Evolutionary conservation across 1,284 basidiomycete genomes (phyloP).

Genomic region (Ceratobasidium theobromae): DNA sequence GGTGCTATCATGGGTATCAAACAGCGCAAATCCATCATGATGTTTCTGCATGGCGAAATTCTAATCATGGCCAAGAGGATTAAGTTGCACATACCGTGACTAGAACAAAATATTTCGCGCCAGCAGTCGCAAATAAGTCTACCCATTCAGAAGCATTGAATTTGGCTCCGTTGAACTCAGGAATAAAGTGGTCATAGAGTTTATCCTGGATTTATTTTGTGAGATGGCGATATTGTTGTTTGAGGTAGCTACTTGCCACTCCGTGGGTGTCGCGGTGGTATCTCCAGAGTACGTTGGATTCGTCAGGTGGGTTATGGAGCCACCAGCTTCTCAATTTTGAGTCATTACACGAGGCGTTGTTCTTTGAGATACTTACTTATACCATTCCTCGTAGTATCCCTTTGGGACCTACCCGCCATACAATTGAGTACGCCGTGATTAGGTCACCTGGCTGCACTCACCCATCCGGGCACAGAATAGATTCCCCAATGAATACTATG

Average conservation of each 20-base stretch:
- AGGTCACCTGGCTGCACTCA: background rate
- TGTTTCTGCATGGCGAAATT: slow-evolving; percentile 39
- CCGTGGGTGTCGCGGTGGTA: slow-evolving; percentile 57
- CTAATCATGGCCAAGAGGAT: background rate
- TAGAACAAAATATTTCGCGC: slow-evolving; percentile 63
- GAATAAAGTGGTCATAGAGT: slow-evolving; percentile 60
- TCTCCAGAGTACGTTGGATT: slow-evolving; percentile 42
- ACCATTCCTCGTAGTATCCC: slow-evolving; percentile 58
- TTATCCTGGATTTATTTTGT: slow-evolving; percentile 44
- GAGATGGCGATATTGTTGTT: background rate
- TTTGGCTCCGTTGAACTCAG: slow-evolving; percentile 53
- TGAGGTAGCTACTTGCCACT: slow-evolving; percentile 40
- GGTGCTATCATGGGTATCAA: slow-evolving; percentile 56
- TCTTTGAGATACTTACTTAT: slow-evolving; percentile 45
- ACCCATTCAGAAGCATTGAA: slow-evolving; percentile 59
- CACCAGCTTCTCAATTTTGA: slow-evolving; percentile 36
- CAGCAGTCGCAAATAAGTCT: slow-evolving; percentile 55
- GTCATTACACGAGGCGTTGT: background rate
- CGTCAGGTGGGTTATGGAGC: slow-evolving; percentile 37
- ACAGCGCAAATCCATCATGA: slow-evolving; percentile 51
- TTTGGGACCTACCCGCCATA: slow-evolving; percentile 34
- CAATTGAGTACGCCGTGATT: background rate
- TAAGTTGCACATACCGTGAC: slow-evolving; percentile 48
- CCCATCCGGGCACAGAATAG: slow-evolving; percentile 48
- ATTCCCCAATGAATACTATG: slow-evolving; percentile 59